phyloP scores from a whole-genome alignment of 768 basidiomycete genomes.

The Lentinula aciculospora region DNA sequence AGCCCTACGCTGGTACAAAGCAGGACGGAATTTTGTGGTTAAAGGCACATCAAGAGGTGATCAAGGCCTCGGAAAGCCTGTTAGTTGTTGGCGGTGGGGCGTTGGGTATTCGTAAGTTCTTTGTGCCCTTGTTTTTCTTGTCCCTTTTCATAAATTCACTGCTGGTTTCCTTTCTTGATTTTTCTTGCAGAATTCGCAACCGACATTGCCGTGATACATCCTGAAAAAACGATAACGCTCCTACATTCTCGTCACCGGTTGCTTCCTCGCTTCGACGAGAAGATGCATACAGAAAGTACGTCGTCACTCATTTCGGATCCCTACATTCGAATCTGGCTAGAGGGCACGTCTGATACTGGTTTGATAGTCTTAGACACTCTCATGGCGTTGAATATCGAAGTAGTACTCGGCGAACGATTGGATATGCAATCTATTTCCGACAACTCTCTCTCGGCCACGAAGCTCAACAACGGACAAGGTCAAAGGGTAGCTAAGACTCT shows the following conservation, averaged over 20 bases:
- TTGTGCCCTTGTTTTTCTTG: background rate
- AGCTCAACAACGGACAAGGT: constrained; percentile 19
- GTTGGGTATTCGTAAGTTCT: constrained; percentile 58
- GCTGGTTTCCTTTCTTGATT: too few relatives aligned
- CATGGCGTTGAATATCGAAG: constrained; percentile 36
- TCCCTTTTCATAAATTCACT: background rate
- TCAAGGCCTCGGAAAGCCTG: constrained; percentile 43
- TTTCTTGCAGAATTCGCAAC: constrained; percentile 69
- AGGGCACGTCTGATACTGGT: too few relatives aligned
- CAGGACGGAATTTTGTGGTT: constrained; percentile 45
- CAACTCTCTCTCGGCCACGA: too few relatives aligned
- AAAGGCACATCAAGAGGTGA: constrained; percentile 38
- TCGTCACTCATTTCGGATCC: background rate
- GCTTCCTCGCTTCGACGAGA: constrained; percentile 46
- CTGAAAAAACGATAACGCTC: constrained; percentile 47
- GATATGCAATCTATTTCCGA: constrained; percentile 27
- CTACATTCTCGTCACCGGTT: constrained; percentile 54
- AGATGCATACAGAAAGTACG: constrained; percentile 48
- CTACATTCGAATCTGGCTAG: too few relatives aligned
- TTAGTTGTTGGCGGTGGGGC: constrained; percentile 71
- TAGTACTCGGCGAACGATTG: constrained; percentile 50
- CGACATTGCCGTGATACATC: constrained; percentile 53
- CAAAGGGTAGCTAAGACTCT: constrained; percentile 37
- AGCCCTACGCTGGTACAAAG: constrained; percentile 37
- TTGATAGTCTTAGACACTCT: constrained; percentile 30